These are phyloP conservation scores for Chalciporus piperatus DNA, from an alignment of 768 basidiomycete species.

Conservation along the genomic window DNA sequence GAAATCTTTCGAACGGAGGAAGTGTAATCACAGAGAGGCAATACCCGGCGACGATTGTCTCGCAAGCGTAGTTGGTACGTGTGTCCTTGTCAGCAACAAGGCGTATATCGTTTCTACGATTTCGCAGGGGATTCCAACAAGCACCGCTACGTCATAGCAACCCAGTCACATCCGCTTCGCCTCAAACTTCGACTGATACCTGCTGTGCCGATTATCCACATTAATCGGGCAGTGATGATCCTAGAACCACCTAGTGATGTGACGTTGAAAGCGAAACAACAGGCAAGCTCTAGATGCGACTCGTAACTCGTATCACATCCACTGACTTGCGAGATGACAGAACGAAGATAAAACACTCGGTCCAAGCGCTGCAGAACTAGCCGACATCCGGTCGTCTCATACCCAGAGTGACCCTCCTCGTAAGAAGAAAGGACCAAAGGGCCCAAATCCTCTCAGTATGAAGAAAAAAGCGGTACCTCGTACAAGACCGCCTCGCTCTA, in stretches of 20 bases:
- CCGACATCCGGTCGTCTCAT: slow-evolving; percentile 38
- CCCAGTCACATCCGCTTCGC: slow-evolving; percentile 76
- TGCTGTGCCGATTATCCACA: slow-evolving; percentile 85
- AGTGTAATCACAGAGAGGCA: slow-evolving; percentile 92
- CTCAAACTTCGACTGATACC: slow-evolving; percentile 67
- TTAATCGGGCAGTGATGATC: slow-evolving; percentile 90
- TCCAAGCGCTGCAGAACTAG: slow-evolving; percentile 47
- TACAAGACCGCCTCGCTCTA: not conserved
- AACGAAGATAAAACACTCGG: slow-evolving; percentile 61
- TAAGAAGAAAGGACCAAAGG: slow-evolving; percentile 71
- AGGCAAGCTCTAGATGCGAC: slow-evolving; percentile 36
- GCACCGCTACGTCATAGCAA: slow-evolving; percentile 88
- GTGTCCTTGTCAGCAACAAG: not conserved
- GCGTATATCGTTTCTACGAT: slow-evolving; percentile 5
- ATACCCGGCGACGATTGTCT: slow-evolving; percentile 86
- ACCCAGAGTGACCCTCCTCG: slow-evolving; percentile 41
- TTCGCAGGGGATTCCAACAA: slow-evolving; percentile 74
- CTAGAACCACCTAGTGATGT: slow-evolving; percentile 85
- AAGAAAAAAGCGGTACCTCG: slow-evolving; percentile 70
- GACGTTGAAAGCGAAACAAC: slow-evolving; percentile 67
- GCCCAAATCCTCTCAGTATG: slow-evolving; percentile 88
- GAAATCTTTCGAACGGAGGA: slow-evolving; percentile 88
- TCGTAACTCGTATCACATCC: not conserved
- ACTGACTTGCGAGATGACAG: slow-evolving; percentile 34
- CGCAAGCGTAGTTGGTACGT: slow-evolving; percentile 68